These are phyloP conservation scores for Suillus discolor DNA, from an alignment of 768 basidiomycete species.

Conservation along the genomic window DNA sequence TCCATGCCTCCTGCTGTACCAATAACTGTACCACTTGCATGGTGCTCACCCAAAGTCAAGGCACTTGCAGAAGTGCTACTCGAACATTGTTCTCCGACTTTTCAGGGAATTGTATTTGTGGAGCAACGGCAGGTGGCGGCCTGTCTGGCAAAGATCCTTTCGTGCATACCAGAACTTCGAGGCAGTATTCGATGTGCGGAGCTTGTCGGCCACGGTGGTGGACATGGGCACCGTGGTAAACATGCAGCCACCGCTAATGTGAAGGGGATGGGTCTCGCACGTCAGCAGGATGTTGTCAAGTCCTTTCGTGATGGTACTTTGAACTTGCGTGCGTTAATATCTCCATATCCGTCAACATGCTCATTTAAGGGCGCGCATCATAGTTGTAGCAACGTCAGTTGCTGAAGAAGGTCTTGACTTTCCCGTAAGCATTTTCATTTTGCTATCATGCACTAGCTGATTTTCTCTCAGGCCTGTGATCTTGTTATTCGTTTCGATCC, in stretches of 20 bases:
- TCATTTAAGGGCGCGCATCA: conserved; percentile 4
- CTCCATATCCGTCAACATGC: background rate
- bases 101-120: conserved; percentile 87
- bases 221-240: conserved; percentile 29
- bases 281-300: conserved; percentile 61
- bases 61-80: conserved; percentile 63
- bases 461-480: conserved; percentile 69
- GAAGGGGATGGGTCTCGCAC: conserved; percentile 53
- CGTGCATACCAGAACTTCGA: conserved; percentile 57
- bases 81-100: conserved; percentile 51
- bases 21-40: conserved; percentile 49
- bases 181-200: conserved; percentile 61
- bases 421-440: conserved; percentile 48
- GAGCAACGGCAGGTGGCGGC: conserved; percentile 82
- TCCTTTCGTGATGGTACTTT: conserved; percentile 65
- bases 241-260: conserved; percentile 35
- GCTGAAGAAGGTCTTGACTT: conserved; percentile 95
- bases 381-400: conserved; percentile 82
- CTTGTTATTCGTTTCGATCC: conserved; percentile 85
- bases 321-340: conserved; percentile 60
- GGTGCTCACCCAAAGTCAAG: conserved; percentile 76
- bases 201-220: conserved; percentile 71
- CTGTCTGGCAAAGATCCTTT: conserved; percentile 66
- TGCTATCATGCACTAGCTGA: conserved; percentile 5
- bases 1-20: conserved; percentile 34